Conservation (phyloP, 352 stramenopile genomes). For the Phytophthora hibernalis region DNA sequence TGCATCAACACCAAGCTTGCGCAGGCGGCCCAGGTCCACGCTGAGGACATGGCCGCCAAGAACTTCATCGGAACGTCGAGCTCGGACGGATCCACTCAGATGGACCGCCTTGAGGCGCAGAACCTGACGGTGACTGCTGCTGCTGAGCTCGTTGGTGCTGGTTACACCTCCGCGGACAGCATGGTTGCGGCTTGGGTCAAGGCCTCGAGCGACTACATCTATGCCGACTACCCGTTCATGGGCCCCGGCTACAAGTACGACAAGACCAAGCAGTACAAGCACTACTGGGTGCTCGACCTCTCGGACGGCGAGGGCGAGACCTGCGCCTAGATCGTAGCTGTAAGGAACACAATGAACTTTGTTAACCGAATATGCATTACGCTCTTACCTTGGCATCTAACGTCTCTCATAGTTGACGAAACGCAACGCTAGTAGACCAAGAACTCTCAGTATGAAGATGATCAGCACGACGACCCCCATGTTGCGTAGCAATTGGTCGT, state of each 20-base stretch:
- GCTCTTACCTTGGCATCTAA: conserved; percentile 19
- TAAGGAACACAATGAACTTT: conserved; percentile 5
- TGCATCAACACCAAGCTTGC: conserved; percentile 54
- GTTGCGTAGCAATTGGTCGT: conserved; percentile 48
- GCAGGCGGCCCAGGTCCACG: conserved; percentile 30
- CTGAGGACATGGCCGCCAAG: conserved; percentile 33
- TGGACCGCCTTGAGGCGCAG: conserved; percentile 32
- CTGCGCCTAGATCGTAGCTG: conserved; percentile 31
- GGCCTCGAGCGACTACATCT: conserved; percentile 40
- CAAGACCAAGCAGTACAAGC: conserved; percentile 37
- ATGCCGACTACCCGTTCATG: conserved; percentile 38
- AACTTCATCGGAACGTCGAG: conserved; percentile 33
- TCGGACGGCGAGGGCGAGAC: conserved; percentile 21
- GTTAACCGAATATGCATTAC: conserved; percentile 2
- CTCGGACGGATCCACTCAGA: conserved; percentile 38
- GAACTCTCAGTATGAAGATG: conserved; percentile 50
- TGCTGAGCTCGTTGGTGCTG: conserved; percentile 52
- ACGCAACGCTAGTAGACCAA: conserved; percentile 54
- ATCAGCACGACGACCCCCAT: conserved; percentile 47
- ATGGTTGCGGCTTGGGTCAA: conserved; percentile 54
- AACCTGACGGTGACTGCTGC: conserved; percentile 26
- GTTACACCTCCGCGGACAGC: conserved; percentile 36
- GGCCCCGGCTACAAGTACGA: conserved; percentile 43
- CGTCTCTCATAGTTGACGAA: conserved; percentile 61
- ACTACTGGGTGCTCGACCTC: conserved; percentile 48